Percentiles rank a stretch among this genome's conserved stretches.
phyloP scores from a whole-genome alignment of 192 early-diverging fungal species.

The Gonapodya sp. region DNA sequence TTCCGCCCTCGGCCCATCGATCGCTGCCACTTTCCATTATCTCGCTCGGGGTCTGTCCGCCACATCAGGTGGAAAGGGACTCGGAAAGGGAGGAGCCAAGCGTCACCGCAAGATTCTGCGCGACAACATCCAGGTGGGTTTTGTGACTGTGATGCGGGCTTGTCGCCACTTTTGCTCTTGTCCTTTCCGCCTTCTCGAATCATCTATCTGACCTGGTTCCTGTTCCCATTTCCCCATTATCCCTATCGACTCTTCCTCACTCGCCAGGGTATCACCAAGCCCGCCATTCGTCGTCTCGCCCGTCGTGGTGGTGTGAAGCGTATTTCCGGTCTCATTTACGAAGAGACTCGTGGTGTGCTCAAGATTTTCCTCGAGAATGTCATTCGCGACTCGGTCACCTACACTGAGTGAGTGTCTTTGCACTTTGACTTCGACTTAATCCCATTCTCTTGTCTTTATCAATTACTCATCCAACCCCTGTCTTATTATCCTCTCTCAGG shows the following conservation, averaged over 20 bases:
- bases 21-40: too few relatives aligned
- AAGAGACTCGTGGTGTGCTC: constrained; percentile 95
- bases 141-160: background rate
- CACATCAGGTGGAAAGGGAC: constrained; percentile 54
- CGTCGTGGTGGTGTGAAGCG: constrained; percentile 99
- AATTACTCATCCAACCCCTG: background rate
- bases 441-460: background rate
- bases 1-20: too few relatives aligned
- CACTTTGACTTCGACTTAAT: too few relatives aligned
- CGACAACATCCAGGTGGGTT: constrained; percentile 85
- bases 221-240: constrained; percentile 21
- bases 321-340: constrained; percentile 99
- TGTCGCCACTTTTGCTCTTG: constrained; percentile 16
- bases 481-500: background rate
- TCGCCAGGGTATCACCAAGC: constrained; percentile 93
- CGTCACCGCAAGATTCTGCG: constrained; percentile 99
- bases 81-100: constrained; percentile 99
- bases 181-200: constrained; percentile 20
- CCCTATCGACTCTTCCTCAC: constrained; percentile 14
- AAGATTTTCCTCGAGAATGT: constrained; percentile 99
- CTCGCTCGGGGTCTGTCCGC: background rate
- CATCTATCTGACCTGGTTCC: constrained; percentile 19
- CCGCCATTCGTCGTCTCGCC: constrained; percentile 96
- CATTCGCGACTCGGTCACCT: constrained; percentile 97
- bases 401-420: constrained; percentile 58